These are phyloP conservation scores for Serendipita sp. DNA, from an alignment of 768 basidiomycete genomes.

Conservation along the genomic window DNA sequence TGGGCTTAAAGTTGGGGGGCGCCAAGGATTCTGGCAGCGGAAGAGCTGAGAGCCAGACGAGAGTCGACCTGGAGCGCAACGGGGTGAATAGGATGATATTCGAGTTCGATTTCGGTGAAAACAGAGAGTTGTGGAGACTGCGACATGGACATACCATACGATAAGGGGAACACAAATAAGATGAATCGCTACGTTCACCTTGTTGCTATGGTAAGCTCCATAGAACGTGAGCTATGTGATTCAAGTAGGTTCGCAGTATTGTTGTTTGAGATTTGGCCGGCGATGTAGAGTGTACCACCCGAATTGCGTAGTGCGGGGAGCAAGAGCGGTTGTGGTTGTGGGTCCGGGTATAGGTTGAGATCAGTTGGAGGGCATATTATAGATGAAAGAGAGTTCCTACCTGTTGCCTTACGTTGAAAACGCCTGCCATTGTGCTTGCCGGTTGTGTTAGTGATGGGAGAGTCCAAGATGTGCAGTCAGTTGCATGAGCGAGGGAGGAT, in stretches of 20 bases:
- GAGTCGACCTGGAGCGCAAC: constrained; percentile 13
- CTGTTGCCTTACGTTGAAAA: constrained; percentile 7
- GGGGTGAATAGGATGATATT: neutral
- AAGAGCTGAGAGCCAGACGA: constrained; percentile 19
- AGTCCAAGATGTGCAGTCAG: neutral
- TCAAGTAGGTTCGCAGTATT: neutral
- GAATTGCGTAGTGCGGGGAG: constrained; percentile 1
- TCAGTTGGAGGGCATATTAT: neutral
- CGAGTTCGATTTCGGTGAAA: neutral
- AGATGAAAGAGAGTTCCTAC: neutral
- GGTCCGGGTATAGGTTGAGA: neutral
- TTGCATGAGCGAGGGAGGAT: no score
- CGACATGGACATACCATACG: constrained; percentile 41
- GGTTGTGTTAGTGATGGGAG: neutral
- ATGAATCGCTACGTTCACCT: constrained; percentile 72
- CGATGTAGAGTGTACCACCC: neutral
- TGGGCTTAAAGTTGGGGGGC: constrained; percentile 21
- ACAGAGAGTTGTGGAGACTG: constrained; percentile 4
- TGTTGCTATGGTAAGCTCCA: constrained; percentile 80
- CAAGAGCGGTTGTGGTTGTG: neutral
- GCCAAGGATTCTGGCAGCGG: constrained; percentile 44
- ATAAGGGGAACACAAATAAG: constrained; percentile 71
- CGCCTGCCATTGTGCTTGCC: neutral
- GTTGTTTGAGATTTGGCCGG: neutral
- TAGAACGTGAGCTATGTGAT: constrained; percentile 67